Evolutionary conservation across 1,139 yeast species (phyloP).

Genomic region (Protomyces inundatus): DNA sequence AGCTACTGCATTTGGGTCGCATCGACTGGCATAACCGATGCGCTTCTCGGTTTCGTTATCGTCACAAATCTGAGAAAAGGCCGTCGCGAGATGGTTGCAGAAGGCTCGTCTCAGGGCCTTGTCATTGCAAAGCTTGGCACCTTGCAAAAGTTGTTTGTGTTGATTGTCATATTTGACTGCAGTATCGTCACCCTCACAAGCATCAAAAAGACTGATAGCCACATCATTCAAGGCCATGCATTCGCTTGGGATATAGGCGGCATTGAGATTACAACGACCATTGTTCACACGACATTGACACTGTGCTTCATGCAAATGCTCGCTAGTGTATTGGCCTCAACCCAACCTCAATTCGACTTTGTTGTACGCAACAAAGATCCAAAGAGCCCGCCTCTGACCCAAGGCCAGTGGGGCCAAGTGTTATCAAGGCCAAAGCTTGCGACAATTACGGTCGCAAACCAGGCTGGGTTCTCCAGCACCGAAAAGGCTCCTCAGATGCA

Average conservation of each 20-base stretch:
- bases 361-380: not conserved
- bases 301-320: slow-evolving; percentile 18
- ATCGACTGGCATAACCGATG: slow-evolving; percentile 20
- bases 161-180: slow-evolving; percentile 13
- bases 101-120: not conserved
- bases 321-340: not conserved
- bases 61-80: slow-evolving; percentile 11
- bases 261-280: slow-evolving; percentile 11
- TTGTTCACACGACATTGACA: slow-evolving; percentile 16
- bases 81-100: not conserved
- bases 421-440: not conserved
- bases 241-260: slow-evolving; percentile 20
- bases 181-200: slow-evolving; percentile 9
- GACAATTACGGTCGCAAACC: not conserved
- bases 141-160: slow-evolving; percentile 11
- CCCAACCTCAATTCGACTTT: slow-evolving; percentile 20
- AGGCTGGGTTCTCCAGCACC: not conserved
- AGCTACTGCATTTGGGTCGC: slow-evolving; percentile 13
- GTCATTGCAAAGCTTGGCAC: slow-evolving; percentile 1
- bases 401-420: not conserved
- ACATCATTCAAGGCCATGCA: slow-evolving; percentile 5
- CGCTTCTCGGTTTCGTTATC: slow-evolving; percentile 7
- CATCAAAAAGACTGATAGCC: slow-evolving; percentile 9
- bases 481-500: not conserved
- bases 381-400: not conserved